Evolutionary conservation across 2,329 filamentous ascomycete genomes (phyloP).

Genomic region (Pyrenophora seminiperda): DNA sequence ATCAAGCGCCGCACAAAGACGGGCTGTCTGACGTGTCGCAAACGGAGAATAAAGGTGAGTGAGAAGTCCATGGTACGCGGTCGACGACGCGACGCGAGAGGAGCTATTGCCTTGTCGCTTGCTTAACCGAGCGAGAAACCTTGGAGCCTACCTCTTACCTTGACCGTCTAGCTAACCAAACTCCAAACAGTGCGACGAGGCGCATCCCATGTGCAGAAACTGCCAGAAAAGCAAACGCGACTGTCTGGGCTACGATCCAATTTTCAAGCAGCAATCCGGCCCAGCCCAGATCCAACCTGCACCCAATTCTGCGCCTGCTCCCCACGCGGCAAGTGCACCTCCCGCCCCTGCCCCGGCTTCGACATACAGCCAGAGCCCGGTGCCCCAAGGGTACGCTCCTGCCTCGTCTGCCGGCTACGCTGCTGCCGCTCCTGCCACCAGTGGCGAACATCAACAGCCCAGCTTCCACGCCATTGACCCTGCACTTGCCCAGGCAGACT

Average conservation of each 20-base stretch:
- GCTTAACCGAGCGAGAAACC: constrained; percentile 46
- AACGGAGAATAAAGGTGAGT: constrained; percentile 72
- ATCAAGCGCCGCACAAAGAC: constrained; percentile 78
- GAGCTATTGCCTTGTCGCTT: constrained; percentile 23
- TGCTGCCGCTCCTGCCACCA: constrained; percentile 40
- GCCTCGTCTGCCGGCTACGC: constrained; percentile 51
- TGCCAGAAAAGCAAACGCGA: constrained; percentile 89
- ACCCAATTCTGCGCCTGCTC: constrained; percentile 55
- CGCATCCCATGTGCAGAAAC: constrained; percentile 87
- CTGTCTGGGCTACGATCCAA: constrained; percentile 83
- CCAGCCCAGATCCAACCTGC: constrained; percentile 75
- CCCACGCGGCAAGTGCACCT: constrained; percentile 39
- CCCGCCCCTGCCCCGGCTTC: constrained; percentile 40
- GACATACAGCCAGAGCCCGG: constrained; percentile 46
- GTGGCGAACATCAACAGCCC: constrained; percentile 54
- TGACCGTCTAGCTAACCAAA: constrained; percentile 29
- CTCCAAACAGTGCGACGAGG: constrained; percentile 83
- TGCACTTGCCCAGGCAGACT: constrained; percentile 58
- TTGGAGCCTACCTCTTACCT: constrained; percentile 25
- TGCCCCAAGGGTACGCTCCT: constrained; percentile 52
- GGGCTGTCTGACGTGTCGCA: constrained; percentile 65
- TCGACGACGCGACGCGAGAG: constrained; percentile 35
- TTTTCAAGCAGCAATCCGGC: constrained; percentile 75
- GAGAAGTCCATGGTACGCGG: constrained; percentile 30
- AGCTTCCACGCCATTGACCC: constrained; percentile 68